Evolutionary conservation across 2,329 filamentous ascomycete species (phyloP).

Genomic region (Lecanicillium sp.): DNA sequence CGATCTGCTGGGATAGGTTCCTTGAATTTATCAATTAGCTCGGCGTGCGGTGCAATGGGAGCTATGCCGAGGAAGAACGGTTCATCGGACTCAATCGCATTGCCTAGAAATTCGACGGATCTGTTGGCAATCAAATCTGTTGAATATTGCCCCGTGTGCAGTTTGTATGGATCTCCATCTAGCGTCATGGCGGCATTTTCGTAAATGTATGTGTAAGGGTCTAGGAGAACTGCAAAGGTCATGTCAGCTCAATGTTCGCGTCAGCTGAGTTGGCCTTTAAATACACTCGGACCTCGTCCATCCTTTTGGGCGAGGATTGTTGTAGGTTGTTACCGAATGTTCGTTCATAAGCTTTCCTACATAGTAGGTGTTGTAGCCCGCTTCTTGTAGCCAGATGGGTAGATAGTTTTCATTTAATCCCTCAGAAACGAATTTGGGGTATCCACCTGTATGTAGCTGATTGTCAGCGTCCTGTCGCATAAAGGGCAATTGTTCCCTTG

Average conservation of each 20-base stretch:
- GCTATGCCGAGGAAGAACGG: constrained; percentile 52
- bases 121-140: constrained; percentile 44
- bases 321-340: constrained; percentile 39
- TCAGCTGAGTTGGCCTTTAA: too few relatives aligned
- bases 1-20: constrained; percentile 35
- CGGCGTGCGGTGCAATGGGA: constrained; percentile 29
- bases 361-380: constrained; percentile 45
- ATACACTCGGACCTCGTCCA: constrained; percentile 41
- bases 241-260: neutral
- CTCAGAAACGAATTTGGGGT: constrained; percentile 41
- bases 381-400: constrained; percentile 41
- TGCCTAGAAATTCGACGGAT: constrained; percentile 42
- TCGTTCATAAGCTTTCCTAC: constrained; percentile 48
- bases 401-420: constrained; percentile 42
- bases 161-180: constrained; percentile 33
- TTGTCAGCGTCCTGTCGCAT: neutral
- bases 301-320: constrained; percentile 42
- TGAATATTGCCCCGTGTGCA: constrained; percentile 43
- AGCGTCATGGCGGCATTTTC: constrained; percentile 50
- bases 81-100: constrained; percentile 32
- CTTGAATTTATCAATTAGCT: constrained; percentile 34
- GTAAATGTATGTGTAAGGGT: constrained; percentile 61
- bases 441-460: constrained; percentile 20
- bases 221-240: constrained; percentile 43
- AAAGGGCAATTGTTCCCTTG: neutral